A percentile compares a stretch with the other conserved stretches of the same genome.
These are phyloP conservation scores for Aspergillus funiculosus DNA, from an alignment of 495 filamentous ascomycete species.

Conservation along the genomic window DNA sequence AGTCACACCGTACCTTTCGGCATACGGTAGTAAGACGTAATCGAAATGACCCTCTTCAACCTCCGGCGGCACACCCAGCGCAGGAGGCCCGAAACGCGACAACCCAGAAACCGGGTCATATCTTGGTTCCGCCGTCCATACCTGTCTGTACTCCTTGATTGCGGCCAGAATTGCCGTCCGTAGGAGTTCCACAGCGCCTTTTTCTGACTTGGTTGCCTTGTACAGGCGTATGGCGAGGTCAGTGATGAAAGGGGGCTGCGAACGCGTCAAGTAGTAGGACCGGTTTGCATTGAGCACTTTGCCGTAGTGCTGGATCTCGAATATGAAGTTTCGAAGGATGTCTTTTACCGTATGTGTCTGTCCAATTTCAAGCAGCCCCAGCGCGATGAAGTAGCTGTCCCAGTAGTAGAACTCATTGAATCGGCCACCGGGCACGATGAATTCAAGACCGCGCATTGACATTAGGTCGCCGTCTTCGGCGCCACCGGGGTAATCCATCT, in stretches of 20 bases:
- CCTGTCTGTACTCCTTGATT: slow-evolving; percentile 2
- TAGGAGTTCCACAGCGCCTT: neutral
- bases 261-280: neutral
- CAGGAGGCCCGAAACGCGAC: neutral
- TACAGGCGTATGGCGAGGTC: neutral
- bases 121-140: neutral
- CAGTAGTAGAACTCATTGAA: slow-evolving; percentile 4
- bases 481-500: slow-evolving; percentile 1
- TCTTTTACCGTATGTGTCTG: neutral
- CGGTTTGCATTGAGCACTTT: slow-evolving; percentile 2
- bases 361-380: neutral
- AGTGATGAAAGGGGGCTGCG: slow-evolving; percentile 1
- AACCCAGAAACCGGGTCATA: neutral
- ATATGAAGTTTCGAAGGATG: neutral
- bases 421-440: neutral
- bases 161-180: neutral
- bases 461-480: neutral
- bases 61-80: neutral
- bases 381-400: slow-evolving; percentile 3
- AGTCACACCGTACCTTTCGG: neutral
- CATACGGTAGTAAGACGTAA: neutral
- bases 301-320: slow-evolving; percentile 1
- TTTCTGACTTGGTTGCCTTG: neutral
- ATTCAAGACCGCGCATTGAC: slow-evolving; percentile 1
- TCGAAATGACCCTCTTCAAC: slow-evolving; percentile 2